Evolutionary conservation across 345 rosid genomes (phyloP).

Genomic region (Eucalyptus urophylla): DNA sequence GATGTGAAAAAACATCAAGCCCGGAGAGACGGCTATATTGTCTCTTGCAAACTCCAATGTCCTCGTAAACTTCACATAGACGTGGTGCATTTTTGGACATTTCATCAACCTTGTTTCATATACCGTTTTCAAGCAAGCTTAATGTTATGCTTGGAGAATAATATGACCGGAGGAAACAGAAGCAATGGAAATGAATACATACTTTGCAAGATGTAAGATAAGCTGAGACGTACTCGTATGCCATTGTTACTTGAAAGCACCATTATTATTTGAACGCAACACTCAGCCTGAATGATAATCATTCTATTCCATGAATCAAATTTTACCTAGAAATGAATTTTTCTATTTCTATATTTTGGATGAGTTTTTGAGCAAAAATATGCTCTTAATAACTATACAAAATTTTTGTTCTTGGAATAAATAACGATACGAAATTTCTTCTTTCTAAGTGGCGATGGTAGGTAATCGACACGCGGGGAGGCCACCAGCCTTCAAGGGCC

Average conservation of each 20-base stretch:
- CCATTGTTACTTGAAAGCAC: neutral
- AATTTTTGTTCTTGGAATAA: rapidly evolving
- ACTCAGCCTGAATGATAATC: neutral
- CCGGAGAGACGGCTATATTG: neutral
- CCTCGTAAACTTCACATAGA: neutral
- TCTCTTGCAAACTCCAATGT: neutral
- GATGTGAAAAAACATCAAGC: neutral
- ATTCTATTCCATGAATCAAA: no score
- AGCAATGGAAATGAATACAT: neutral
- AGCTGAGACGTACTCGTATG: neutral
- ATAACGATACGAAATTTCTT: no score
- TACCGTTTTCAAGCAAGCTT: neutral
- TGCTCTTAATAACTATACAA: rapidly evolving
- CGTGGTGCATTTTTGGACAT: neutral
- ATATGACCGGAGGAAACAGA: neutral
- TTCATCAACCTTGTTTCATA: neutral
- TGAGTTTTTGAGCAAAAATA: no score
- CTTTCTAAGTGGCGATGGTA: rapidly evolving
- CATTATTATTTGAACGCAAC: neutral
- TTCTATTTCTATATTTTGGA: no score
- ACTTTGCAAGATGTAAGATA: neutral
- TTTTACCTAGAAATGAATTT: no score
- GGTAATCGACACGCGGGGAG: rapidly evolving
- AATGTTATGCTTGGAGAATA: neutral
- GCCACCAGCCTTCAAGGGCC: no score